A percentile compares a stretch with the other conserved stretches of the same genome.
phyloP scores from a whole-genome alignment of 73 alveolate species.

The Paramecium pentaurelia region DNA sequence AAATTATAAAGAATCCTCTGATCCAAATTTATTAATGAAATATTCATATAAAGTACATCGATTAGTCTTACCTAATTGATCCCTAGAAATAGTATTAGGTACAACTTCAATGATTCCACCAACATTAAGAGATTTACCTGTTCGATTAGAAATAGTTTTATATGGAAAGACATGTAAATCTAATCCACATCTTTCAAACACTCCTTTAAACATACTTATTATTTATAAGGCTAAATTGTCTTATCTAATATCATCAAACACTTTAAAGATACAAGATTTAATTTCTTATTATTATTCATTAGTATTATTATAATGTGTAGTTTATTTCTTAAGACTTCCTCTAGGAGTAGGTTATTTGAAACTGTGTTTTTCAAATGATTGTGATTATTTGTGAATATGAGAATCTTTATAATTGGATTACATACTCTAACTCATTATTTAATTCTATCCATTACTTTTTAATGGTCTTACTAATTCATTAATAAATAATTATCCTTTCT shows the following conservation, averaged over 20 bases:
- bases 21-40: slow-evolving; percentile 89
- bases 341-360: background rate
- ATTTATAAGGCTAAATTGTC: slow-evolving; percentile 90
- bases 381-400: background rate
- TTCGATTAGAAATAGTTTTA: slow-evolving; percentile 89
- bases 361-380: background rate
- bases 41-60: slow-evolving; percentile 90
- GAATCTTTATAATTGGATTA: background rate
- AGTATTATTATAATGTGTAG: background rate
- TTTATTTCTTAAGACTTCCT: background rate
- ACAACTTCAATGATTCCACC: slow-evolving; percentile 97
- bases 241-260: slow-evolving; percentile 93
- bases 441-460: background rate
- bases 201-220: slow-evolving; percentile 87
- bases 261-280: slow-evolving; percentile 90
- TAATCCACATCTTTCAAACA: slow-evolving; percentile 84
- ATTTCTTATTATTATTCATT: background rate
- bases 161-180: slow-evolving; percentile 90
- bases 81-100: slow-evolving; percentile 87
- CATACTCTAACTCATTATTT: background rate
- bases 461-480: slow-evolving; percentile 28
- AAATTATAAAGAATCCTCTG: slow-evolving; percentile 82
- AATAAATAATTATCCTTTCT: slow-evolving; percentile 22
- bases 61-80: slow-evolving; percentile 93
- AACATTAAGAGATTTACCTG: slow-evolving; percentile 83